These are phyloP conservation scores for Lasiodiplodia sp. DNA, from an alignment of 2,329 filamentous ascomycete species.

Conservation along the genomic window DNA sequence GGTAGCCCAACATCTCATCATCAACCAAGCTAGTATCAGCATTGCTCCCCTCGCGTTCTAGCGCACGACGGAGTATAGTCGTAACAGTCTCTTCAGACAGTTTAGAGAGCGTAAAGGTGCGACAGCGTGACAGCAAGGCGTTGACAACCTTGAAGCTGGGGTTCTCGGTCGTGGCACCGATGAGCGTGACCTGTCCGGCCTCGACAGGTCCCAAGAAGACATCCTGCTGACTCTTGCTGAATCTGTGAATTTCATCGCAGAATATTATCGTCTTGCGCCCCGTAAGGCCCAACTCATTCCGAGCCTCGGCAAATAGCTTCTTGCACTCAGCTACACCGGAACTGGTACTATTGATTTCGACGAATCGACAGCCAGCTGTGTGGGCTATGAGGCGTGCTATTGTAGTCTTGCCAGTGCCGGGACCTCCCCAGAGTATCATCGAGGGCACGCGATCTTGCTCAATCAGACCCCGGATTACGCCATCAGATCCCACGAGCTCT, in stretches of 20 bases:
- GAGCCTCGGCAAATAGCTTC: slow-evolving; percentile 86
- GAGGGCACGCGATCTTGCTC: slow-evolving; percentile 86
- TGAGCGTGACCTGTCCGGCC: slow-evolving; percentile 85
- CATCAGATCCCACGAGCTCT: slow-evolving; percentile 83
- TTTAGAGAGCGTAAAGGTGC: slow-evolving; percentile 85
- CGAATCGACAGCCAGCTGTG: slow-evolving; percentile 82
- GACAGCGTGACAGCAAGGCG: slow-evolving; percentile 85
- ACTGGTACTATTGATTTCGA: slow-evolving; percentile 94
- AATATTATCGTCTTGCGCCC: slow-evolving; percentile 95
- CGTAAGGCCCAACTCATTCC: slow-evolving; percentile 78
- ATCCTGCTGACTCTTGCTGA: slow-evolving; percentile 91
- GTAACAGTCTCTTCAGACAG: slow-evolving; percentile 75
- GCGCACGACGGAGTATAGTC: slow-evolving; percentile 77
- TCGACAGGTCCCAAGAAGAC: slow-evolving; percentile 94
- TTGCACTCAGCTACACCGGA: slow-evolving; percentile 90
- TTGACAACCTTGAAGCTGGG: slow-evolving; percentile 92
- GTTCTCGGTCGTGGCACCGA: slow-evolving; percentile 96
- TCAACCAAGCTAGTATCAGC: slow-evolving; percentile 68
- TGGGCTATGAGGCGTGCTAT: slow-evolving; percentile 90
- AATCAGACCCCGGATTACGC: slow-evolving; percentile 86
- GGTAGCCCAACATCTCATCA: slow-evolving; percentile 77
- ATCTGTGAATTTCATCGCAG: slow-evolving; percentile 95
- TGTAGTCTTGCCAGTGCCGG: slow-evolving; percentile 86
- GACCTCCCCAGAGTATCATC: slow-evolving; percentile 91
- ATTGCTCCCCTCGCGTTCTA: slow-evolving; percentile 63